phyloP scores from a whole-genome alignment of 108 stramenopile genomes.

The Aurantiochytrium sp. region DNA sequence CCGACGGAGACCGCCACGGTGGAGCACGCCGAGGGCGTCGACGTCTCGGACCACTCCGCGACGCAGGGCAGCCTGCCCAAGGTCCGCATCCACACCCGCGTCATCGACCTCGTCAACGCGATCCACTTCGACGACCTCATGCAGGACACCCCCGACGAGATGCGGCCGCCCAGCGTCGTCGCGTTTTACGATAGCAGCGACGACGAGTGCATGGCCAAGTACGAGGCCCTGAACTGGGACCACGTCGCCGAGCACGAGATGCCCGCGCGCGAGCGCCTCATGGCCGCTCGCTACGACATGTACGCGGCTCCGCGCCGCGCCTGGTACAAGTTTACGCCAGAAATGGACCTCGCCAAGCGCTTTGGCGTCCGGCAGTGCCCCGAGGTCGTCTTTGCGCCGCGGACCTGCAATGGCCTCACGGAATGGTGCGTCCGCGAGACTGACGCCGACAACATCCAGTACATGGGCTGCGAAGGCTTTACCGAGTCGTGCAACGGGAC shows the following conservation, averaged over 20 bases:
- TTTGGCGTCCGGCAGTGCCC: neutral
- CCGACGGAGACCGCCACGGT: neutral
- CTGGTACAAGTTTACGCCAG: conserved; percentile 6
- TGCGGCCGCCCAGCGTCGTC: neutral
- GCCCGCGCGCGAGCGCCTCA: neutral
- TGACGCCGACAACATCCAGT: neutral
- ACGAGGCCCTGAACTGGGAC: neutral
- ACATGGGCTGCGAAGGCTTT: conserved; percentile 24
- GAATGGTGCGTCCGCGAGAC: neutral
- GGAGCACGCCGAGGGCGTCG: neutral
- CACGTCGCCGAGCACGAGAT: neutral
- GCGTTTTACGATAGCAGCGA: neutral
- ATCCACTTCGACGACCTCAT: conserved; percentile 28
- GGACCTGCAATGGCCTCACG: neutral
- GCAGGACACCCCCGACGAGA: conserved; percentile 23
- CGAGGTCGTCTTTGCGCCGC: neutral
- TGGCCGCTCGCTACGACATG: conserved; percentile 14
- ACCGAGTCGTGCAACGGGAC: neutral
- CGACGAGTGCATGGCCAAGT: neutral
- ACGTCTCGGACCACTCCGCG: neutral
- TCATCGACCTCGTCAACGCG: neutral
- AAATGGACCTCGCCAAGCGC: conserved; percentile 15
- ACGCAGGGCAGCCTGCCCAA: conserved; percentile 1
- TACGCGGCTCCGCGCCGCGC: neutral
- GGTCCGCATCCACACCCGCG: neutral